These are phyloP conservation scores for Aspergillus pseudoterreus DNA, from an alignment of 2,329 filamentous ascomycete species.

Conservation along the genomic window DNA sequence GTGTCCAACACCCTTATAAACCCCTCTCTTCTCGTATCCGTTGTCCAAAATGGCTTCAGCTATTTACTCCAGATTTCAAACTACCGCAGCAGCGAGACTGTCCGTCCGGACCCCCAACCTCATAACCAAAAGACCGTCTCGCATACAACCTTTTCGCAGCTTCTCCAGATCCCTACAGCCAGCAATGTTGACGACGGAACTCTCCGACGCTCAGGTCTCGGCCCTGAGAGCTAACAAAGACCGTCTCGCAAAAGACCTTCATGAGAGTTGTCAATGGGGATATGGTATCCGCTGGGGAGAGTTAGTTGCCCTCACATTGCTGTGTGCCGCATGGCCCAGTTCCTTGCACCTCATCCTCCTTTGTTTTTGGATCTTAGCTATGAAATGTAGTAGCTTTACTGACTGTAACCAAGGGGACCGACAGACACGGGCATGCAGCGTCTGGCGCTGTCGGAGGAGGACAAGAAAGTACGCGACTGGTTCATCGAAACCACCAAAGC, in stretches of 20 bases:
- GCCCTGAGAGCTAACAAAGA: conserved; percentile 56
- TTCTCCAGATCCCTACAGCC: conserved; percentile 13
- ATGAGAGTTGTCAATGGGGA: conserved; percentile 65
- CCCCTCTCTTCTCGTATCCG: neutral
- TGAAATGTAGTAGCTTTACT: too few species aligned
- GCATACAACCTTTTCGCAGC: conserved; percentile 5
- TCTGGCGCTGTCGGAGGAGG: conserved; percentile 66
- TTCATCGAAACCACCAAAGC: conserved; percentile 61
- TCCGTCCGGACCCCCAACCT: conserved; percentile 1
- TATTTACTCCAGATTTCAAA: neutral
- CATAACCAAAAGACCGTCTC: neutral
- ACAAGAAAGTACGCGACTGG: conserved; percentile 71
- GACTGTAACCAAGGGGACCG: conserved; percentile 19
- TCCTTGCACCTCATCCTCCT: too few species aligned
- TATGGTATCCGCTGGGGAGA: conserved; percentile 64
- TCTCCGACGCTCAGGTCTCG: conserved; percentile 51
- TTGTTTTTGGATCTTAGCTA: too few species aligned
- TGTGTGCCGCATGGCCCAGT: neutral
- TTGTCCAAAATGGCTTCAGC: conserved; percentile 6
- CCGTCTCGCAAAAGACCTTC: conserved; percentile 61
- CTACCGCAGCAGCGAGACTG: conserved; percentile 3
- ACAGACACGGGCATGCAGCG: conserved; percentile 76
- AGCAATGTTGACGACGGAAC: conserved; percentile 36
- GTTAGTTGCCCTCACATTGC: conserved; percentile 43
- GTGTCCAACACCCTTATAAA: conserved; percentile 6